Percentiles rank a stretch among this genome's conserved stretches.
Evolutionary conservation across 306 rosid genomes (phyloP).

Genomic region (Delonix regia): DNA sequence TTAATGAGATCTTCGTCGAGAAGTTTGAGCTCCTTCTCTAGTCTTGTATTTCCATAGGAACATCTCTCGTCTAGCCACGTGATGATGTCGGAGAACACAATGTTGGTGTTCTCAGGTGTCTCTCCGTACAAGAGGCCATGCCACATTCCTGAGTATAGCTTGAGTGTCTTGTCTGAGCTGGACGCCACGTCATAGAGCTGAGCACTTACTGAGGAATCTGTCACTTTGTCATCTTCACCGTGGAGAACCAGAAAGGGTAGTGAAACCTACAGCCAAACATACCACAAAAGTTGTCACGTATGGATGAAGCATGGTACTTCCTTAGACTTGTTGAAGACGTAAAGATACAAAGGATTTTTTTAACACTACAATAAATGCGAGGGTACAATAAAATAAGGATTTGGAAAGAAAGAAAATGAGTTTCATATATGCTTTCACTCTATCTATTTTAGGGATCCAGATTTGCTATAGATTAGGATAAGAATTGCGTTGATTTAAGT

Average conservation of each 20-base stretch:
- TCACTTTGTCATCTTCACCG: constrained; percentile 58
- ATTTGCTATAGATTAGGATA: too few species aligned
- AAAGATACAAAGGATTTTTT: too few species aligned
- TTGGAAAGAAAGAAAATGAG: too few species aligned
- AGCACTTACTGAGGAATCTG: constrained; percentile 49
- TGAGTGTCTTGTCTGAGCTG: constrained; percentile 56
- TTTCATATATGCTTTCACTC: too few species aligned
- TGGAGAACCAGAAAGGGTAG: constrained; percentile 58
- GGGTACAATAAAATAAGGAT: too few species aligned
- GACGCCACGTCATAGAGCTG: constrained; percentile 45
- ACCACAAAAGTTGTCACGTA: background rate
- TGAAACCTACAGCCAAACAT: constrained; percentile 43
- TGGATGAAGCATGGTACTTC: background rate
- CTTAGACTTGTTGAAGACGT: too few species aligned
- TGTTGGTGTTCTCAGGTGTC: constrained; percentile 45
- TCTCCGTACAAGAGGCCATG: constrained; percentile 69
- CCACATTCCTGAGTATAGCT: constrained; percentile 68
- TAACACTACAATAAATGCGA: too few species aligned
- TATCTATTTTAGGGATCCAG: too few species aligned
- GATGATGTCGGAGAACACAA: constrained; percentile 56
- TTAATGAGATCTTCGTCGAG: constrained; percentile 28
- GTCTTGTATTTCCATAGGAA: constrained; percentile 34
- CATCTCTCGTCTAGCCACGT: constrained; percentile 51
- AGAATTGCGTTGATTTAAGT: too few species aligned
- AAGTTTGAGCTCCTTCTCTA: constrained; percentile 45